Evolutionary conservation across 495 filamentous ascomycete species (phyloP).

Genomic region (Penicillium paxilli): DNA sequence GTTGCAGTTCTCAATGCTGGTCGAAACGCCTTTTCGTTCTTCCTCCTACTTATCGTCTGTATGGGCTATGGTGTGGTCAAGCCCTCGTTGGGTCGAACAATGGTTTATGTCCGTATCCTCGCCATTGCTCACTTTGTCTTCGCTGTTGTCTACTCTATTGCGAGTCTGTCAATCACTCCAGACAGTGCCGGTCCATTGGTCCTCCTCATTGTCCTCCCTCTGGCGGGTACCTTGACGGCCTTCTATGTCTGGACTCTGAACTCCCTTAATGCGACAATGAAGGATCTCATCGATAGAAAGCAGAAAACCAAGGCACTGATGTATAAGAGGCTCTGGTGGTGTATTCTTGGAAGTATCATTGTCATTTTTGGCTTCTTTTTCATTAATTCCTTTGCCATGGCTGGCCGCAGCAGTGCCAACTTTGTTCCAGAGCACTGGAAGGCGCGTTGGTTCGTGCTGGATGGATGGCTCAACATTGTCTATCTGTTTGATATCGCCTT

Average conservation of each 20-base stretch:
- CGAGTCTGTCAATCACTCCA: slow-evolving; percentile 84
- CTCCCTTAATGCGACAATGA: slow-evolving; percentile 90
- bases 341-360: slow-evolving; percentile 85
- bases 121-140: slow-evolving; percentile 93
- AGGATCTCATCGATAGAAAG: slow-evolving; percentile 89
- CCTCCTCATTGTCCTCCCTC: slow-evolving; percentile 90
- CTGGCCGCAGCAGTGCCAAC: slow-evolving; percentile 74
- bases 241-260: slow-evolving; percentile 99
- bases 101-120: slow-evolving; percentile 90
- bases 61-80: slow-evolving; percentile 99
- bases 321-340: slow-evolving; percentile 99
- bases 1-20: slow-evolving; percentile 90
- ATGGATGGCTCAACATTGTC: slow-evolving; percentile 96
- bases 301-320: slow-evolving; percentile 91
- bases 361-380: slow-evolving; percentile 97
- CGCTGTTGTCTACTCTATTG: slow-evolving; percentile 88
- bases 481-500: slow-evolving; percentile 91
- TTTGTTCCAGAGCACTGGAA: slow-evolving; percentile 97
- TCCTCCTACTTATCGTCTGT: slow-evolving; percentile 96
- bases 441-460: slow-evolving; percentile 93
- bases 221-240: slow-evolving; percentile 88
- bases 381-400: slow-evolving; percentile 92
- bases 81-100: slow-evolving; percentile 85
- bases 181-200: slow-evolving; percentile 74
- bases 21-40: slow-evolving; percentile 97